phyloP scores from a whole-genome alignment of 305 asterid species.

The Fraxinus platypoda region DNA sequence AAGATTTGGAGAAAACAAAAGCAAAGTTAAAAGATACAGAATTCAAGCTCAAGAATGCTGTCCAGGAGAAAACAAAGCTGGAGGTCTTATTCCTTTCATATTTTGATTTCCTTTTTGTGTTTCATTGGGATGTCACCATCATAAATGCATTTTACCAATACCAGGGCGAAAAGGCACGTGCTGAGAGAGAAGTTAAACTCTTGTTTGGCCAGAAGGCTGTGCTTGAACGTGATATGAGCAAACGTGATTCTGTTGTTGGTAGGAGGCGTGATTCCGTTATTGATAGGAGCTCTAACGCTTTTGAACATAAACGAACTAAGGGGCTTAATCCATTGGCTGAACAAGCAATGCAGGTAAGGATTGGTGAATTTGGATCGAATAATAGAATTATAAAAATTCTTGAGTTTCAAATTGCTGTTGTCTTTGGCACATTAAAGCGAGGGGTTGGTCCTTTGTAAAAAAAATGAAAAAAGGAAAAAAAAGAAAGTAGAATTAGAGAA shows the following conservation, averaged over 20 bases:
- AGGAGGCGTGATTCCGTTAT: conserved; percentile 59
- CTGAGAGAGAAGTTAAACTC: conserved; percentile 78
- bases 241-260: conserved; percentile 63
- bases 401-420: not conserved
- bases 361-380: conserved; percentile 12
- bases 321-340: conserved; percentile 50
- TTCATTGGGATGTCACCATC: conserved; percentile 11
- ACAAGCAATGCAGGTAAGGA: conserved; percentile 45
- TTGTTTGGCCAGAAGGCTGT: conserved; percentile 68
- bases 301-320: conserved; percentile 61
- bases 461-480: not conserved
- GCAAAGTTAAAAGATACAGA: conserved; percentile 76
- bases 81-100: conserved; percentile 52
- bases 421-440: conserved; percentile 7
- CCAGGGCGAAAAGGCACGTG: conserved; percentile 86
- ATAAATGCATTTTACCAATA: conserved; percentile 20
- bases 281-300: conserved; percentile 60
- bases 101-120: conserved; percentile 23
- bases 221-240: conserved; percentile 88
- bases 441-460: not conserved
- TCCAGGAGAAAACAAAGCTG: conserved; percentile 94
- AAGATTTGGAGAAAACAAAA: conserved; percentile 90
- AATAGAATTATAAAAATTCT: not conserved
- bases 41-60: conserved; percentile 73
- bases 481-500: not conserved